Percentiles rank a stretch among this genome's conserved stretches.
phyloP scores from a whole-genome alignment of 2,329 filamentous ascomycete species.

The Sordariomycetes sp. region DNA sequence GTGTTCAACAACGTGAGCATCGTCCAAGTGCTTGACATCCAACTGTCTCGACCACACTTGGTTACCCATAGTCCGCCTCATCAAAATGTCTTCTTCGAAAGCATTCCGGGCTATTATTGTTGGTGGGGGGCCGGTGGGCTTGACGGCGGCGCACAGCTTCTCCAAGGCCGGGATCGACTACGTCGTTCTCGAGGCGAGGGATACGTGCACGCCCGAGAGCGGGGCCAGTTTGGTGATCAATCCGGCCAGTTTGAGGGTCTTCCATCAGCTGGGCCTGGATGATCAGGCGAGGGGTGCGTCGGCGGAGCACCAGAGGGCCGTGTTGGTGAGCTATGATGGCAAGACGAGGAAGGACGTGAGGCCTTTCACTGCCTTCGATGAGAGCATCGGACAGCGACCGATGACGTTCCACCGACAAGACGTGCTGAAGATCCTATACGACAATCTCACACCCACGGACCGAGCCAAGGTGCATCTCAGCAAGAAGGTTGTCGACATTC shows the following conservation, averaged over 20 bases:
- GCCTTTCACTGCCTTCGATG: conserved; percentile 2
- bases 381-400: conserved; percentile 3
- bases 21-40: too few relatives aligned
- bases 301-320: conserved; percentile 1
- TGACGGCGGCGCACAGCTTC: conserved; percentile 19
- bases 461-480: background rate
- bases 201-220: conserved; percentile 10
- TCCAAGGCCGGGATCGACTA: conserved; percentile 19
- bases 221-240: conserved; percentile 7
- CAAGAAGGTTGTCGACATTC: conserved; percentile 3
- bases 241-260: conserved; percentile 2
- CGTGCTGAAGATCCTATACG: conserved; percentile 1
- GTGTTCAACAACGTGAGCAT: too few relatives aligned
- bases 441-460: background rate
- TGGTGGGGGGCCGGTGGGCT: conserved; percentile 18
- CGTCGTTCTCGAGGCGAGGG: conserved; percentile 17
- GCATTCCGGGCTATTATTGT: conserved; percentile 15
- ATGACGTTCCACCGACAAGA: conserved; percentile 2
- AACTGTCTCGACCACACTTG: too few relatives aligned
- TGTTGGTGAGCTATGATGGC: conserved; percentile 1
- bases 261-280: conserved; percentile 5
- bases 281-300: conserved; percentile 2
- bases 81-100: background rate
- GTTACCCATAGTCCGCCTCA: too few relatives aligned
- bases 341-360: conserved; percentile 3